Evolutionary conservation across 768 basidiomycete species (phyloP), one percentile per base, ranked within the genome.

Genomic region (Phlebiopsis flavidoalba): DNA sequence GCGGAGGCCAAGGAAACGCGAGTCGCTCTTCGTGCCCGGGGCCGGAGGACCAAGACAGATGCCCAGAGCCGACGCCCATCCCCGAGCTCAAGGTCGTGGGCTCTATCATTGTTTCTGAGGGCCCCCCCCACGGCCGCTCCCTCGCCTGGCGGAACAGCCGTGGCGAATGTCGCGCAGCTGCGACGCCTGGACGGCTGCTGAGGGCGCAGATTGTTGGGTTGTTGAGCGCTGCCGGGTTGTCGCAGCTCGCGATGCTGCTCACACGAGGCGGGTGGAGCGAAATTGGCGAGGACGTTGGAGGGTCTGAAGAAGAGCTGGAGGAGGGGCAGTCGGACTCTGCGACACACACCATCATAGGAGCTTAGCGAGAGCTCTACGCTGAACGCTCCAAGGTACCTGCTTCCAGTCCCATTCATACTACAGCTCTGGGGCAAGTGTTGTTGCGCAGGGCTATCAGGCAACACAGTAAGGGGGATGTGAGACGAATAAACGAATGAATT

Each of bases 191-290:
- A 89, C n/a, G n/a, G 43, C 86, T 84, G 2, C 72, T 97, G 62
- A 75, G 89, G 56, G 87, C 87, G 17, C 93, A 96, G 73, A 80
- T 98, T 59, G 88, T 95, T 14, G 95, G 94, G 8, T 63, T 97
- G 73, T 71, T 98, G 62, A 87, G 87, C 60, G 79, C 85, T n/a
- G 14, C 92, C 91, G 48, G 86, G 83, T 11, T 78, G n/a, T n/a
- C 82, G 62, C 88, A 91, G 72, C 77, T 95, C 51, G 83, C 89
- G 3, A 86, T 83, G 51, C 80, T 91, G 47, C 71, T 93, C 60
- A 82, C n/a, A 80, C 59, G 82, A 87, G 69, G 87, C 88, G 45
- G 79, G 82, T 52, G 89, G 89, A 47, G 89, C 85, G 36, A 80
- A 76, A 62, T 70, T 91, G 69, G 83, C 86, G 58, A 76, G 89